Evolutionary conservation across 352 stramenopile species (phyloP).

Genomic region (Peronosclerospora sorghi): DNA sequence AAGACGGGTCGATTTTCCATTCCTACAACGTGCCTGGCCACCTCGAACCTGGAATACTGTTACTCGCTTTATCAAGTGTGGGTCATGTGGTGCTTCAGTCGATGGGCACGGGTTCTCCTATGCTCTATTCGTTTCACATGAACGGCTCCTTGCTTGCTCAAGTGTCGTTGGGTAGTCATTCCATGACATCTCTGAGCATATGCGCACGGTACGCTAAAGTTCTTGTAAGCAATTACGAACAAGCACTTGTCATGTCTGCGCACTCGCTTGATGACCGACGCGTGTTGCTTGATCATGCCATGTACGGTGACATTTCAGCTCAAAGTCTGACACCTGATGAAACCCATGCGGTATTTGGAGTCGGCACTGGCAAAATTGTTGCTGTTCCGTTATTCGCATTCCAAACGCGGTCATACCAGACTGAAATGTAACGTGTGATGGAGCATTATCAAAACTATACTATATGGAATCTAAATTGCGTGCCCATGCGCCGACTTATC

Average conservation of each 20-base stretch:
- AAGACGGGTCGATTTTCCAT: slow-evolving; percentile 53
- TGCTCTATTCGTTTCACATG: slow-evolving; percentile 64
- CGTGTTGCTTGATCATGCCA: slow-evolving; percentile 37
- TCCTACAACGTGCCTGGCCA: slow-evolving; percentile 37
- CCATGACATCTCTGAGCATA: slow-evolving; percentile 39
- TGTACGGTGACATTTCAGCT: slow-evolving; percentile 37
- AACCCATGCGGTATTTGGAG: slow-evolving; percentile 59
- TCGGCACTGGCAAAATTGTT: slow-evolving; percentile 42
- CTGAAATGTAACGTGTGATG: slow-evolving; percentile 4
- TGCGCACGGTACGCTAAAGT: slow-evolving; percentile 56
- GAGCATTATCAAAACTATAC: background rate
- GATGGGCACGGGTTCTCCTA: slow-evolving; percentile 33
- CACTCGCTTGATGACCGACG: slow-evolving; percentile 39
- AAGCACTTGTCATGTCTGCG: slow-evolving; percentile 33
- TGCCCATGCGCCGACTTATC: slow-evolving; percentile 27
- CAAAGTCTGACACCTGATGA: slow-evolving; percentile 67
- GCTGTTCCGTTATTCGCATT: slow-evolving; percentile 32
- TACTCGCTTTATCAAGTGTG: slow-evolving; percentile 46
- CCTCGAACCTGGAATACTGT: slow-evolving; percentile 16
- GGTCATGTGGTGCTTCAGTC: slow-evolving; percentile 69
- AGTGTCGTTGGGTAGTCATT: slow-evolving; percentile 17
- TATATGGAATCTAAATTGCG: slow-evolving; percentile 35
- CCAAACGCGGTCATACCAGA: slow-evolving; percentile 1
- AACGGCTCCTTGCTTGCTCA: slow-evolving; percentile 53
- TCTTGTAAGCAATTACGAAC: slow-evolving; percentile 47